Conservation (phyloP, 2,329 filamentous ascomycete genomes). For the Apiospora arundinis region DNA sequence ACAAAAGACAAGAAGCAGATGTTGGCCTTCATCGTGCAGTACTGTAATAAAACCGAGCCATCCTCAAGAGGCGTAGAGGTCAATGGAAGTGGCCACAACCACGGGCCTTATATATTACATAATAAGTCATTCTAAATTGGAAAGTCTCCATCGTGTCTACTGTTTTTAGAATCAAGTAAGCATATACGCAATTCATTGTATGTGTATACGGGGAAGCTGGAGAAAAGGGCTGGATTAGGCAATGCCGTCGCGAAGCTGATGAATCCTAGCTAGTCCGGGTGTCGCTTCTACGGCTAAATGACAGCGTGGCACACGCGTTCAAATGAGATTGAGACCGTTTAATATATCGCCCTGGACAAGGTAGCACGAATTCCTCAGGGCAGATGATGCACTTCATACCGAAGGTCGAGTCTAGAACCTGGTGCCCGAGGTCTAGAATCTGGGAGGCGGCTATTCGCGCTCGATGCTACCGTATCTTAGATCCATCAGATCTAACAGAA, state of each 20-base stretch:
- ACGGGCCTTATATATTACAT: neutral
- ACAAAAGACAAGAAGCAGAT: neutral
- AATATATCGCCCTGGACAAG: neutral
- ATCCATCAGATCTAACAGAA: neutral
- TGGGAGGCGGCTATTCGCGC: neutral
- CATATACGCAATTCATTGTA: neutral
- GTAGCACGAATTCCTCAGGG: neutral
- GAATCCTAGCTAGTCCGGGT: slow-evolving; percentile 8
- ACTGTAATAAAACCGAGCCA: neutral
- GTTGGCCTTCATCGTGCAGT: neutral
- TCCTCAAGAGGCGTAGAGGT: neutral
- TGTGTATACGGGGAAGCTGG: neutral
- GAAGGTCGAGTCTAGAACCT: neutral
- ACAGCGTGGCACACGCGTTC: neutral
- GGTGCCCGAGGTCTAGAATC: neutral
- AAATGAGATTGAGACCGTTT: slow-evolving; percentile 15
- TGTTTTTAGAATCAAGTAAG: neutral
- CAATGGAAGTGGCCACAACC: no score
- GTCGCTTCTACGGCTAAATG: slow-evolving; percentile 16
- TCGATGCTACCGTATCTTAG: neutral
- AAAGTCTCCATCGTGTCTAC: neutral
- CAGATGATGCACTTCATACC: neutral
- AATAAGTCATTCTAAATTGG: neutral
- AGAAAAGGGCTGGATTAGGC: slow-evolving; percentile 29
- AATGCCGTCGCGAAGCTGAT: slow-evolving; percentile 24